Evolutionary conservation across 1,284 basidiomycete species (phyloP).

Genomic region (Fomitopsis pinicola): DNA sequence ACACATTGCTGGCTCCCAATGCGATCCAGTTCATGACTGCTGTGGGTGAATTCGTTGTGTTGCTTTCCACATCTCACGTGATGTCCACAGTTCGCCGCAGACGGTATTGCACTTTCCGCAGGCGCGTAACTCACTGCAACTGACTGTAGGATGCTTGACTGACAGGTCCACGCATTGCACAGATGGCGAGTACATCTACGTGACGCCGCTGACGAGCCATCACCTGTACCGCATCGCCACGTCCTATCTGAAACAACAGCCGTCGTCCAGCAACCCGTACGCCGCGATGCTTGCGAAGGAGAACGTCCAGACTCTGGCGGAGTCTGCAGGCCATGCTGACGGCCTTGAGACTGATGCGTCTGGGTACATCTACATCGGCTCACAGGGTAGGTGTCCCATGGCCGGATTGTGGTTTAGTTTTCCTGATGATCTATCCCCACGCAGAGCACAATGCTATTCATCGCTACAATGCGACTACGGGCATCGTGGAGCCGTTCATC

Average conservation of each 20-base stretch:
- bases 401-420: neutral
- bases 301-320: constrained; percentile 17
- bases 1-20: constrained; percentile 12
- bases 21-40: constrained; percentile 10
- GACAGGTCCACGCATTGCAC: neutral
- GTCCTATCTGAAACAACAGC: constrained; percentile 18
- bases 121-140: constrained; percentile 1
- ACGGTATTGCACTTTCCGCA: constrained; percentile 14
- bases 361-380: constrained; percentile 23
- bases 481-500: constrained; percentile 23
- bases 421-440: neutral
- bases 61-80: neutral
- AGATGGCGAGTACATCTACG: constrained; percentile 26
- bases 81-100: constrained; percentile 10
- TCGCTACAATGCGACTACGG: constrained; percentile 21
- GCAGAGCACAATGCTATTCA: constrained; percentile 25
- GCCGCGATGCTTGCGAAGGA: constrained; percentile 15
- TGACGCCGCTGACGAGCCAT: constrained; percentile 22
- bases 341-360: constrained; percentile 24
- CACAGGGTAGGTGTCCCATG: constrained; percentile 9
- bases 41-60: neutral
- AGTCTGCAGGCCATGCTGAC: constrained; percentile 22
- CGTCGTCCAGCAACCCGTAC: constrained; percentile 17
- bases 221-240: constrained; percentile 25
- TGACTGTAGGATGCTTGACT: neutral